Base-by-base conservation (phyloP, 208 protist genomes). In the Trypanosoma conorhini region DNA sequence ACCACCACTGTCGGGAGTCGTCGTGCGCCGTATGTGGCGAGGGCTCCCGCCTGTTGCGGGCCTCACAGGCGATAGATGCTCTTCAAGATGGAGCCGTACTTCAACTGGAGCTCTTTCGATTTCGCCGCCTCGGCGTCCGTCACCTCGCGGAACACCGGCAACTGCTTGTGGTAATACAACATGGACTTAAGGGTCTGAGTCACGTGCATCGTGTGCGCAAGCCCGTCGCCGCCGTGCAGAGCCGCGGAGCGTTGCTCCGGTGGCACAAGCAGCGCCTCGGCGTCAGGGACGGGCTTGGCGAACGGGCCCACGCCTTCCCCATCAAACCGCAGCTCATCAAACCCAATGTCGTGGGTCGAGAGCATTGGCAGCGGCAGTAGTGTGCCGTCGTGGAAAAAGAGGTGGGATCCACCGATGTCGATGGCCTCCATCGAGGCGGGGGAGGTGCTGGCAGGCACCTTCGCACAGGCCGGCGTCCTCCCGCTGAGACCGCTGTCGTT, bases 1-100 rank as follows among this genome's bases (percentile, higher is more conserved):
- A 59, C 5, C 54, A 59, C 10, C 19, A 59, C 5, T 13, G 51
- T 24, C 12, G 21, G 51, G 17, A 4, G 26, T 5, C 30, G 26
- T 56, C 1, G 9, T 56, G 10, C 15, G 1, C 1, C 8, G 9
- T 46, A 12, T 42, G 12, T 21, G 42, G 1, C 8, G 17, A 21
- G 8, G 8, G 8, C 17, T 13, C 9, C 15, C 42, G 9, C 5
- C 9, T 19, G 8, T 46, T 1, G 9, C 42, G 1, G 8, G 13
- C 9, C 15, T 66, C 55, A 81, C 2, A 81, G 58, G 26, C 72
- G 80, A 62, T 88, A 91, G 0, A 91, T 69, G 33, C 79, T 86
- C 62, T 88, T 91, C 19, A 91, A 73, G 15, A 83, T 65, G 8
- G 79, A 83, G 31, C 83, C 81, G 50, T 87, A 91, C 50, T 87